These are phyloP conservation scores for Didymella exigua DNA, from an alignment of 2,329 filamentous ascomycete genomes.

Conservation along the genomic window DNA sequence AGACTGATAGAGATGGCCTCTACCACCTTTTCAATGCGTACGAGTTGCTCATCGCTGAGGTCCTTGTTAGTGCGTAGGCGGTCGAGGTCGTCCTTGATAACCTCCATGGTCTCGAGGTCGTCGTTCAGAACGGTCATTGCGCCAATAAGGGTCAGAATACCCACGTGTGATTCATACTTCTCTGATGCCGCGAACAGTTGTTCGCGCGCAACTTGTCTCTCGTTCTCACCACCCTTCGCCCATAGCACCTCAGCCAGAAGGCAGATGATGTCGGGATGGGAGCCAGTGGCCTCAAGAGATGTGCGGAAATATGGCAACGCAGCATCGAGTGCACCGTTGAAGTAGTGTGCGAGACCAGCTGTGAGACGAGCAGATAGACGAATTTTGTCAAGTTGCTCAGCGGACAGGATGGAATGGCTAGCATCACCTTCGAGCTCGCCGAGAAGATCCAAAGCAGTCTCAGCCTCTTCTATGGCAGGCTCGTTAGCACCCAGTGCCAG, in stretches of 20 bases:
- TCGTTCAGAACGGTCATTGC: constrained; percentile 81
- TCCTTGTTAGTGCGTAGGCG: constrained; percentile 70
- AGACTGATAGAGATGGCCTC: constrained; percentile 71
- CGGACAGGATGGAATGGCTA: constrained; percentile 60
- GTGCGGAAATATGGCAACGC: constrained; percentile 80
- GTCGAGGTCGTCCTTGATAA: constrained; percentile 78
- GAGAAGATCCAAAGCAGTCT: constrained; percentile 78
- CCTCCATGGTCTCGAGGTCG: constrained; percentile 78
- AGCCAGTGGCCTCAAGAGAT: constrained; percentile 76
- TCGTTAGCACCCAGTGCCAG: constrained; percentile 71
- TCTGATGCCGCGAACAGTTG: constrained; percentile 83
- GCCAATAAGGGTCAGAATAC: constrained; percentile 79
- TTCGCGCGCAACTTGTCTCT: constrained; percentile 76
- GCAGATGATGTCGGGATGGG: constrained; percentile 82
- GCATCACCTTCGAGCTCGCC: constrained; percentile 64
- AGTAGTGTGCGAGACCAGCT: constrained; percentile 81
- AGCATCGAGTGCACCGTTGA: constrained; percentile 66
- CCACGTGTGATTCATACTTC: constrained; percentile 73
- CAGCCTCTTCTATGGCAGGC: constrained; percentile 77
- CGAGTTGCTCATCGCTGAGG: constrained; percentile 67
- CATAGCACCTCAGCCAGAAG: constrained; percentile 90
- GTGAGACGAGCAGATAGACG: constrained; percentile 86
- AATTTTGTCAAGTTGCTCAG: constrained; percentile 69
- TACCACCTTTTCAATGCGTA: constrained; percentile 74
- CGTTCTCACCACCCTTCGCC: constrained; percentile 79